Conservation (phyloP, 768 basidiomycete genomes). For the Panaeolus cyanescens region DNA sequence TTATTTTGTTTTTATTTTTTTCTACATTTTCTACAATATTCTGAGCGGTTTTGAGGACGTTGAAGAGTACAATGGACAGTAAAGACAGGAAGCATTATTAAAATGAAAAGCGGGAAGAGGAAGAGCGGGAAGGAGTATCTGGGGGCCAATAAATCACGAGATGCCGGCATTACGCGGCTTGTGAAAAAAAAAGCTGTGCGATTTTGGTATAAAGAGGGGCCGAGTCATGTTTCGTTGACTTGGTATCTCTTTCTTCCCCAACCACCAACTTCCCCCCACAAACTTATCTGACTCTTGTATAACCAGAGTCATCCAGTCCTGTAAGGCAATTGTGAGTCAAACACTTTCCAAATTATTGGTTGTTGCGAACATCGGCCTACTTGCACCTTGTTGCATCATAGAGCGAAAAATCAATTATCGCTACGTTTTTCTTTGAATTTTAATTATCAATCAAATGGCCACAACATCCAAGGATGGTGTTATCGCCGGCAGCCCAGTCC, state of each 20-base stretch:
- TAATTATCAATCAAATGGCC: slow-evolving; percentile 20
- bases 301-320: slow-evolving; percentile 19
- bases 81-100: background rate
- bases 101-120: slow-evolving; percentile 7
- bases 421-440: slow-evolving; percentile 14
- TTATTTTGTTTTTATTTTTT: background rate
- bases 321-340: slow-evolving; percentile 37
- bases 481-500: slow-evolving; percentile 21
- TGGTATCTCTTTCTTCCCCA: slow-evolving; percentile 19
- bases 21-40: background rate
- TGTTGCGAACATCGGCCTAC: slow-evolving; percentile 29
- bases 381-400: slow-evolving; percentile 19
- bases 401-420: slow-evolving; percentile 14
- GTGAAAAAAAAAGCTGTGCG: slow-evolving; percentile 26
- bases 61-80: background rate
- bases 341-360: slow-evolving; percentile 14
- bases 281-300: slow-evolving; percentile 9
- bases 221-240: slow-evolving; percentile 23
- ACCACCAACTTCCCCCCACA: slow-evolving; percentile 11
- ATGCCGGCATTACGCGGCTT: slow-evolving; percentile 3
- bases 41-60: background rate
- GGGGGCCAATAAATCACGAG: background rate
- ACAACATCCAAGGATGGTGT: slow-evolving; percentile 17
- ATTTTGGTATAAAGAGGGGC: slow-evolving; percentile 20
- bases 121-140: slow-evolving; percentile 9